Evolutionary conservation across 2,329 filamentous ascomycete genomes (phyloP).

Genomic region (Ploettnerulaceae sp.): DNA sequence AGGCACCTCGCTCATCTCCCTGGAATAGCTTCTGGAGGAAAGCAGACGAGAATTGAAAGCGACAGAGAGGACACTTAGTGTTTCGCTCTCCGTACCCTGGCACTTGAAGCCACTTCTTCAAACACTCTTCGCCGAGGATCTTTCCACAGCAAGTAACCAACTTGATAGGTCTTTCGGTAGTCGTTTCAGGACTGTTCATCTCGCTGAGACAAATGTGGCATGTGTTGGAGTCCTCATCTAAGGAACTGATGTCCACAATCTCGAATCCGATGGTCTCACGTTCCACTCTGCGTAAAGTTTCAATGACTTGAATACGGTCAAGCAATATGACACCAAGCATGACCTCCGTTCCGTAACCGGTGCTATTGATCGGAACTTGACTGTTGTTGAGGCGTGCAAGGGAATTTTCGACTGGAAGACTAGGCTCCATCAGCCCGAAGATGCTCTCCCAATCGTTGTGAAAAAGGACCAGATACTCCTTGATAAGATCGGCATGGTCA

Average conservation of each 20-base stretch:
- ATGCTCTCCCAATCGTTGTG: slow-evolving; percentile 12
- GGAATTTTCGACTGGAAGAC: neutral
- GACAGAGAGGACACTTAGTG: slow-evolving; percentile 14
- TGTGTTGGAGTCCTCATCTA: slow-evolving; percentile 11
- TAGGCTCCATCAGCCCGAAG: slow-evolving; percentile 18
- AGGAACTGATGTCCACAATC: slow-evolving; percentile 1
- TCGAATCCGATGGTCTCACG: slow-evolving; percentile 11
- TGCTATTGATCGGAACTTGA: slow-evolving; percentile 18
- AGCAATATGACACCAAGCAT: slow-evolving; percentile 25
- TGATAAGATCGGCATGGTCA: slow-evolving; percentile 16
- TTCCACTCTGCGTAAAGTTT: slow-evolving; percentile 3
- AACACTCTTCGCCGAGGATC: slow-evolving; percentile 20
- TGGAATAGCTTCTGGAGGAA: no score
- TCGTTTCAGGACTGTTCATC: slow-evolving; percentile 14
- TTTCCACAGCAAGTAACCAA: slow-evolving; percentile 26
- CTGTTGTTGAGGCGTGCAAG: neutral
- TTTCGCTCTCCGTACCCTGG: neutral
- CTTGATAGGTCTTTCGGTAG: slow-evolving; percentile 15
- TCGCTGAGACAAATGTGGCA: slow-evolving; percentile 24
- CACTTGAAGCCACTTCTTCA: slow-evolving; percentile 20
- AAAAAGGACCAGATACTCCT: slow-evolving; percentile 14
- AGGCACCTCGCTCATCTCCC: no score
- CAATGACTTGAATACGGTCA: slow-evolving; percentile 22
- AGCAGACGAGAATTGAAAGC: no score
- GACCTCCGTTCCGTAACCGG: slow-evolving; percentile 22